Evolutionary conservation across 805 yeast species (phyloP), one percentile per base, ranked within the genome.

Genomic region (Yarrowia sp.): DNA sequence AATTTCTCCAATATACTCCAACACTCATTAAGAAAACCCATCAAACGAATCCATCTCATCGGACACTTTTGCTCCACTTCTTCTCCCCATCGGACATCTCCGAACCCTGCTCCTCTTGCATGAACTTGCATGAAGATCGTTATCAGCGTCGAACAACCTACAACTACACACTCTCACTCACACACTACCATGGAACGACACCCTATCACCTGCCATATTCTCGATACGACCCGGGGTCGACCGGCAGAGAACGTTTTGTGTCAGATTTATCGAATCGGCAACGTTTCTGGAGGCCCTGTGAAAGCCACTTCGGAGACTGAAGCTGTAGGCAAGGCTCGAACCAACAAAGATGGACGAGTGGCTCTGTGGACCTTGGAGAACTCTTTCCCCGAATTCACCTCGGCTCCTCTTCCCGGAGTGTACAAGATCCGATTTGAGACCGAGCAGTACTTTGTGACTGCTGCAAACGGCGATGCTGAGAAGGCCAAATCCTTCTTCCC

Each of bases 161-260:
- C 63, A 41, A 48, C 48, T 19, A 22, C 19, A 11, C 36, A 55
- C 32, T 52, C 42, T n/a, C 32, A 26, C 32, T 26, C 32, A 16
- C 35, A 36, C 56, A 15, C 10, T 10, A 22, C 26, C 48, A 74
- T 77, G 77, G 72, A 77, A 10, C 65, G 78, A 61, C 79, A 79
- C 72, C 94, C 94, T 53, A 85, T 92, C 48, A 92, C 97, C 2
- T 93, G 98, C 79, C 98, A 93, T 77, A 85, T 93, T 10, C 82
- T 93, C 26, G 97, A 93, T 75, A 92, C 97, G 8, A 87, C 90
- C 10, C 78, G 82, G 8, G 98, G 98, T 0, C 83, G 81, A 70
- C 98, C 98, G 0, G 97, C 97, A 1, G 76, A 79, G 0, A 83
- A 82, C n/a, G 93, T 93, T n/a, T 79, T 82, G 2, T 91, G 95